phyloP scores from a whole-genome alignment of 2,329 filamentous ascomycete genomes.

The Stachybotrys elegans region DNA sequence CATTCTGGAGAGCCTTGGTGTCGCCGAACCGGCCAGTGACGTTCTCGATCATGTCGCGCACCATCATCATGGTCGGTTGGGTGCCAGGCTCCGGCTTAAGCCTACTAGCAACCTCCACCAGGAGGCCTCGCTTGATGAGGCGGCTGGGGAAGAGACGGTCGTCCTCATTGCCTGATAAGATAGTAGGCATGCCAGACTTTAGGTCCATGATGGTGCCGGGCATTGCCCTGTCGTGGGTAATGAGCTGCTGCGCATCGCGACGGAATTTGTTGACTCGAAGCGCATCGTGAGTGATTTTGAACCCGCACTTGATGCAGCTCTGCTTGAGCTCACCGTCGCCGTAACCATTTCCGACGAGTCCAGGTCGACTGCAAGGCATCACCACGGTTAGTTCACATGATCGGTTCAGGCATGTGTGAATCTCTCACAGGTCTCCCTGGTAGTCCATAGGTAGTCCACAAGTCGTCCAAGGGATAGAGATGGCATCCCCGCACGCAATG shows the following conservation, averaged over 20 bases:
- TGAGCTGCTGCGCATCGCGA: slow-evolving; percentile 42
- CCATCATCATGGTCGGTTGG: slow-evolving; percentile 40
- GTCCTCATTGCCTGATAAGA: neutral
- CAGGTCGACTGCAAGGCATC: slow-evolving; percentile 13
- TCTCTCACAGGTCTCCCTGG: slow-evolving; percentile 3
- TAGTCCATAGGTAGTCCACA: slow-evolving; percentile 17
- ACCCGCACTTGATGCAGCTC: slow-evolving; percentile 46
- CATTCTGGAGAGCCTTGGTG: slow-evolving; percentile 2
- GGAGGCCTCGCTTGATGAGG: slow-evolving; percentile 43
- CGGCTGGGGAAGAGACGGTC: slow-evolving; percentile 52
- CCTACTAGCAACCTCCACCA: slow-evolving; percentile 34
- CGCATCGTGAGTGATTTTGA: slow-evolving; percentile 46
- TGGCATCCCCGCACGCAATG: slow-evolving; percentile 21
- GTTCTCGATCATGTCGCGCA: slow-evolving; percentile 46
- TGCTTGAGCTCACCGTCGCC: slow-evolving; percentile 51
- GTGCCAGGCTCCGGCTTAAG: slow-evolving; percentile 19
- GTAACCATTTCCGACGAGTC: slow-evolving; percentile 49
- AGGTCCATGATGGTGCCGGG: slow-evolving; percentile 54
- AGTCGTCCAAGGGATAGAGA: slow-evolving; percentile 51
- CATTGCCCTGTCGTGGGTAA: slow-evolving; percentile 42
- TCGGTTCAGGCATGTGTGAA: neutral
- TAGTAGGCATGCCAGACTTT: slow-evolving; percentile 28
- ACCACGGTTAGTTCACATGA: too few species aligned
- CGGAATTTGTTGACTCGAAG: slow-evolving; percentile 55
- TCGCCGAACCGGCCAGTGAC: slow-evolving; percentile 14